Evolutionary conservation across 495 filamentous ascomycete genomes (phyloP), one percentile per base, ranked within the genome.

Genomic region (Xylaria scruposa): DNA sequence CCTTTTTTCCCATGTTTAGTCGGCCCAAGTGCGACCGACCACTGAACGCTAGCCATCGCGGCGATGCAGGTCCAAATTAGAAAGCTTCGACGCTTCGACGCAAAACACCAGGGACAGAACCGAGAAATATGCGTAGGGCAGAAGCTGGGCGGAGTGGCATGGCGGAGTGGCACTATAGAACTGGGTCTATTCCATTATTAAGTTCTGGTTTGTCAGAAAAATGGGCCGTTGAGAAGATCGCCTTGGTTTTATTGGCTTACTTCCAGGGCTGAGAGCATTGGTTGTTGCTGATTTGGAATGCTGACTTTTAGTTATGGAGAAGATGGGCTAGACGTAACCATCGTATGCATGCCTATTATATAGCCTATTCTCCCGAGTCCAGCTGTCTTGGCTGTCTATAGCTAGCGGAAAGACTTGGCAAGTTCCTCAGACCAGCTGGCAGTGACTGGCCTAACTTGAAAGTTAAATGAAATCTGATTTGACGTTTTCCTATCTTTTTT

Each of bases 281-380:
- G 29, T 21, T 33, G 67, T 58, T 15, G 53, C 17, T 64, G 47
- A 70, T 70, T 70, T 70, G 59, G 59, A 70, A 70, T 70, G 68
- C 59, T 64, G 47, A 64, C 68, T 38, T 33, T 38, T 62, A 51
- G 15, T 9, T 54, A 70, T 44, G 29, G 29, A 31, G 29, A 31
- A 31, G 29, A 31, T 31, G 46, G 63, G 21, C 19, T 19, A 33
- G 29, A 24, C 56, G 42, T 53, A 62, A 24, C 26, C 24, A 38
- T 38, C 56, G 42, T 70, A 49, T 70, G 46, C 15, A 19, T 38
- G 56, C 4, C 0, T 7, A 17, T 6, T 3, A 21, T 19, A 26
- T 31, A 31, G 61, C 24, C 26, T 29, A 29, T 36, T 29, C 15
- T 29, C 24, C 62, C 42, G 38, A 47, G 17, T 13, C 60, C 21